phyloP scores from a whole-genome alignment of 371 early-diverging fungal species.

The Sporodiniella umbellata region DNA sequence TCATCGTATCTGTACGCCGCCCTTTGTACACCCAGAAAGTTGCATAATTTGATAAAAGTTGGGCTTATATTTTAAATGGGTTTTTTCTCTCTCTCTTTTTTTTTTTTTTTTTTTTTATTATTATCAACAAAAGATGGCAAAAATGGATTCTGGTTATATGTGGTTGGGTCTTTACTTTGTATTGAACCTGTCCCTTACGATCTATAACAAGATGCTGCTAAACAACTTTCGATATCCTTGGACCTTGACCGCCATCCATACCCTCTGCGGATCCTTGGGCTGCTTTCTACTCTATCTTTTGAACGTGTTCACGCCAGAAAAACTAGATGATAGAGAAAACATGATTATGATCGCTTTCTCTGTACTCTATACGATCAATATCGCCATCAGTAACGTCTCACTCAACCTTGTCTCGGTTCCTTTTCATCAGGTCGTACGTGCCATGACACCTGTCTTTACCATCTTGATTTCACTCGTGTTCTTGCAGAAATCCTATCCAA shows the following conservation, averaged over 20 bases:
- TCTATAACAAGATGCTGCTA: slow-evolving; percentile 82
- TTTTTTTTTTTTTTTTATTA: slow-evolving; percentile 3
- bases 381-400: slow-evolving; percentile 84
- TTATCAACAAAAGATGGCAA: slow-evolving; percentile 3
- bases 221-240: slow-evolving; percentile 81
- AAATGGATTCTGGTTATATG: slow-evolving; percentile 33
- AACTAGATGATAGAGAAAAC: slow-evolving; percentile 58
- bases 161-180: slow-evolving; percentile 75
- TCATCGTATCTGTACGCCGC: too few relatives aligned
- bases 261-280: slow-evolving; percentile 70
- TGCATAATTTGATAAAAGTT: too few relatives aligned
- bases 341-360: slow-evolving; percentile 77
- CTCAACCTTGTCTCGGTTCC: slow-evolving; percentile 39
- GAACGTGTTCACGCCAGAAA: slow-evolving; percentile 61
- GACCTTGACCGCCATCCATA: slow-evolving; percentile 85
- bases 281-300: slow-evolving; percentile 44
- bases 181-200: slow-evolving; percentile 77
- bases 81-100: too few relatives aligned
- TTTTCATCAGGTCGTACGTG: slow-evolving; percentile 85
- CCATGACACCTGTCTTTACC: slow-evolving; percentile 85
- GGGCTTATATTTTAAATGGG: too few relatives aligned
- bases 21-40: too few relatives aligned
- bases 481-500: slow-evolving; percentile 55
- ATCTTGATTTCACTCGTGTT: slow-evolving; percentile 61
- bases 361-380: slow-evolving; percentile 85